Conservation (phyloP, 1,284 basidiomycete genomes). For the Cutaneotrichosporon sp. region DNA sequence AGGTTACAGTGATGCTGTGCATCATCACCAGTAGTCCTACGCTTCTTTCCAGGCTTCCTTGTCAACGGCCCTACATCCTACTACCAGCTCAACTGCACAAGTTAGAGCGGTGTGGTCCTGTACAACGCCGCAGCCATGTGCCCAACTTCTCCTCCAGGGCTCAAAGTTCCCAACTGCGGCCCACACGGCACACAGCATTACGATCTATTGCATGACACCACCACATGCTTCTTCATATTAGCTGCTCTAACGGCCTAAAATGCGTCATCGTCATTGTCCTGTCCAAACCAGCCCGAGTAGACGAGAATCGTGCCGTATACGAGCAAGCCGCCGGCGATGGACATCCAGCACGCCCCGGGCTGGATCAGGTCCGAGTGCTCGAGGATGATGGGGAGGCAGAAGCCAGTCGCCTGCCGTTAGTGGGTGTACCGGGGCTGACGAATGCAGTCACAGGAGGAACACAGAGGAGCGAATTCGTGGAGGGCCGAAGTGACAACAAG, state of each 20-base stretch:
- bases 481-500: not conserved
- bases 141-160: too few species aligned
- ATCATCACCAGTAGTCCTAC: not conserved
- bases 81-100: too few species aligned
- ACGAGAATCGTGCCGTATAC: constrained; percentile 92
- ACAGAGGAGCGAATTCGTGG: not conserved
- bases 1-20: too few species aligned
- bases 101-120: too few species aligned
- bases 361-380: constrained; percentile 88
- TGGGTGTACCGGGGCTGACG: not conserved
- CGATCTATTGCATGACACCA: not conserved
- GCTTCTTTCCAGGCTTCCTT: too few species aligned
- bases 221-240: constrained; percentile 7
- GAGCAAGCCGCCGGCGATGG: constrained; percentile 85
- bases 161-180: not conserved
- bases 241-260: constrained; percentile 14
- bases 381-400: constrained; percentile 87
- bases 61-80: too few species aligned
- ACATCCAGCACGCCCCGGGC: constrained; percentile 85
- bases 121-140: too few species aligned
- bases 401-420: constrained; percentile 63
- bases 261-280: constrained; percentile 42
- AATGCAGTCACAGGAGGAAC: not conserved
- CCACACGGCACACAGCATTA: not conserved
- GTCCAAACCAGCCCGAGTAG: constrained; percentile 74